A percentile compares a stretch with the other conserved stretches of the same genome.
Evolutionary conservation across 2,329 filamentous ascomycete species (phyloP).

Genomic region (Fusarium nematophilum): DNA sequence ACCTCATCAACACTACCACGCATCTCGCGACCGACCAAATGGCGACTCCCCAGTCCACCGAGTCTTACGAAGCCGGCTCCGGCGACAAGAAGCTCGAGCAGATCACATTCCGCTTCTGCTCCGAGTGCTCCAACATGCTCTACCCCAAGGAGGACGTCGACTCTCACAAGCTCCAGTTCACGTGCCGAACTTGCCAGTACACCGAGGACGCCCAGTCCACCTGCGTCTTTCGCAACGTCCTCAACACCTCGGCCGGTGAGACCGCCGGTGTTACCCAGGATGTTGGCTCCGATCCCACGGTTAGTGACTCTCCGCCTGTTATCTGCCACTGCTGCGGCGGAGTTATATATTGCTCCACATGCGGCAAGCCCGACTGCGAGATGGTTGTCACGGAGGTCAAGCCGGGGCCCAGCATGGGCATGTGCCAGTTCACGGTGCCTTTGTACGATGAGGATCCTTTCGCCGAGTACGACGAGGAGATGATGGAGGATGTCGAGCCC

Average conservation of each 20-base stretch:
- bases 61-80: constrained; percentile 54
- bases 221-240: constrained; percentile 95
- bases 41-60: constrained; percentile 68
- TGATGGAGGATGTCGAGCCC: constrained; percentile 38
- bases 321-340: constrained; percentile 61
- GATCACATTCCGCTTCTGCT: constrained; percentile 97
- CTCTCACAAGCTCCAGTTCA: constrained; percentile 88
- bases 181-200: constrained; percentile 94
- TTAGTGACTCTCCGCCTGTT: constrained; percentile 72
- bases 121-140: constrained; percentile 98
- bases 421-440: constrained; percentile 46
- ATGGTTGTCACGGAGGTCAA: constrained; percentile 32
- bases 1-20: constrained; percentile 14
- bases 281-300: constrained; percentile 97
- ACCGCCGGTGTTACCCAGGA: constrained; percentile 98
- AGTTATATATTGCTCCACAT: constrained; percentile 57
- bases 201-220: constrained; percentile 86
- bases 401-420: constrained; percentile 41
- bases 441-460: constrained; percentile 48
- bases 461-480: constrained; percentile 54
- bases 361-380: constrained; percentile 46
- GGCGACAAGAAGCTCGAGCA: constrained; percentile 73
- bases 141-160: constrained; percentile 95
- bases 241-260: constrained; percentile 91
- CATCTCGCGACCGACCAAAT: constrained; percentile 51